A percentile compares a stretch with the other conserved stretches of the same genome.
These are phyloP conservation scores for Diospyros kaki DNA, from an alignment of 148 eudicot genomes.

Conservation along the genomic window DNA sequence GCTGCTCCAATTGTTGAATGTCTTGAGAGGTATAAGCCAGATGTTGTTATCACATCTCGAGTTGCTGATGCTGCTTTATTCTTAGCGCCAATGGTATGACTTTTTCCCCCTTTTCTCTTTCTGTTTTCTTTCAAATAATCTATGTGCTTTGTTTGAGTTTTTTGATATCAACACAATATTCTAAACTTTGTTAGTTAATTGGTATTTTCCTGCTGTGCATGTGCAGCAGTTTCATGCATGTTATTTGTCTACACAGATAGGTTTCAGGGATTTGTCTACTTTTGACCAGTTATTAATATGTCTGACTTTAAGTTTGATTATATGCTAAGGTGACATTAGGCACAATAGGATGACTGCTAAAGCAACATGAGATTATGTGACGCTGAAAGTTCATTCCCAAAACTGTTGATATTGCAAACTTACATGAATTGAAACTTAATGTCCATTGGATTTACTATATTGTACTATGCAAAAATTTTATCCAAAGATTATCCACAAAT, in stretches of 20 bases:
- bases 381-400: background rate
- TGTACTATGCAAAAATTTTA: background rate
- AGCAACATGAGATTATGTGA: background rate
- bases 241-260: background rate
- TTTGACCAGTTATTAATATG: background rate
- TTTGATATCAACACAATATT: background rate
- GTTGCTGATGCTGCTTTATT: slow-evolving; percentile 97
- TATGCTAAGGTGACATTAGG: background rate
- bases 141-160: background rate
- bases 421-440: background rate
- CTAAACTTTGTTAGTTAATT: background rate
- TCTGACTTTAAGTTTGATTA: background rate
- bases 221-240: background rate
- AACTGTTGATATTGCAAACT: background rate
- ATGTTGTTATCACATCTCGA: slow-evolving; percentile 88
- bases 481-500: background rate
- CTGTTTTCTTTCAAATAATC: background rate
- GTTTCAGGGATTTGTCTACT: background rate
- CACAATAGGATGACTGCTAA: no score
- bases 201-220: background rate
- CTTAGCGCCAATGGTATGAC: slow-evolving; percentile 89
- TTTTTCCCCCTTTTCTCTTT: background rate
- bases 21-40: slow-evolving; percentile 64
- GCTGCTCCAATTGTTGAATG: slow-evolving; percentile 93
- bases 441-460: background rate